A percentile compares a stretch with the other conserved stretches of the same genome.
phyloP scores from a whole-genome alignment of 139 green algal genomes.

The Limnomonas spitsbergensis region DNA sequence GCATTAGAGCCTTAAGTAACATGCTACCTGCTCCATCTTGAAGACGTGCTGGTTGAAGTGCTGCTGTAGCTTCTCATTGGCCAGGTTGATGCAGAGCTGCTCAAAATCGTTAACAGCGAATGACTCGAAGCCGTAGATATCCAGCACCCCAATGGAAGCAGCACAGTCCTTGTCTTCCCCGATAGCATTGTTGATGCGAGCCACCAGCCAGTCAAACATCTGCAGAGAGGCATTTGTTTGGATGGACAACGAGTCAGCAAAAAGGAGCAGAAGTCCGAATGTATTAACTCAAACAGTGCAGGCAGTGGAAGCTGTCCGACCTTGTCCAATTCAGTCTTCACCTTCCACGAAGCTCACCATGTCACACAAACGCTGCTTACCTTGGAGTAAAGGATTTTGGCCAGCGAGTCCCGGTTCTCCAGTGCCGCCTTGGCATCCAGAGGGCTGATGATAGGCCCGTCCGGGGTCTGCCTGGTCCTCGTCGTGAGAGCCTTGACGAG shows the following conservation, averaged over 20 bases:
- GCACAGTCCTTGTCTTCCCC: conserved; percentile 56
- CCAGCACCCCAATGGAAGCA: conserved; percentile 83
- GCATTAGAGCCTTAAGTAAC: too few species aligned
- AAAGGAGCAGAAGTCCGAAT: not conserved
- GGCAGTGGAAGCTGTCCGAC: too few species aligned
- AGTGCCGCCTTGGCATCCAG: conserved; percentile 76
- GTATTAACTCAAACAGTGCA: too few species aligned
- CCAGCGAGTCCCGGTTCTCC: conserved; percentile 88
- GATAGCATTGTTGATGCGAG: conserved; percentile 62
- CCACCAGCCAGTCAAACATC: conserved; percentile 97
- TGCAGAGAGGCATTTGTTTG: conserved; percentile 25
- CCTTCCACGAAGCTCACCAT: too few species aligned
- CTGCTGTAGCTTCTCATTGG: conserved; percentile 99
- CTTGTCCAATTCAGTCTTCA: too few species aligned
- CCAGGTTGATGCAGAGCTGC: conserved; percentile 97
- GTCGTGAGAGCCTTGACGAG: conserved; percentile 87
- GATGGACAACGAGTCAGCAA: not conserved
- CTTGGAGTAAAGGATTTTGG: conserved; percentile 92
- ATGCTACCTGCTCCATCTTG: conserved; percentile 92
- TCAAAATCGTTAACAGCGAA: conserved; percentile 92
- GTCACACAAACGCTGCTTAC: too few species aligned
- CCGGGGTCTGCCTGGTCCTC: conserved; percentile 81
- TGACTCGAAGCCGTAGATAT: conserved; percentile 97
- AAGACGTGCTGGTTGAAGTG: conserved; percentile 99
- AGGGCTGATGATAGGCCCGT: conserved; percentile 86